Evolutionary conservation across 768 basidiomycete genomes (phyloP).

Genomic region (Hygrophorus russula): DNA sequence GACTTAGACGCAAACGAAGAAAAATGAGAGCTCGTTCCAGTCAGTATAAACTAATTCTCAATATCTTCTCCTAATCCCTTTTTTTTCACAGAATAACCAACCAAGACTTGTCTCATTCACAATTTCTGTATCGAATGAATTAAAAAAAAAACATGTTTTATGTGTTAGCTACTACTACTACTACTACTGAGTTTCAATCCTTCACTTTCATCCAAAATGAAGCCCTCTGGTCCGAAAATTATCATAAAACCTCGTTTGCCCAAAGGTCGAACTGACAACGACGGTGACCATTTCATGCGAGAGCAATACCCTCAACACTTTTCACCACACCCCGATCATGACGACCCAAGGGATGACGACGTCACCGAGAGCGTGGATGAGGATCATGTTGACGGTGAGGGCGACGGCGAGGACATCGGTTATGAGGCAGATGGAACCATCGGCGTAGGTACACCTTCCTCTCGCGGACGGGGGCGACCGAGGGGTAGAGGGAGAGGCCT

Average conservation of each 20-base stretch:
- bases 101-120: neutral
- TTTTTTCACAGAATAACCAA: neutral
- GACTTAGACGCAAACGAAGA: slow-evolving; percentile 89
- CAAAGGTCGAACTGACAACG: neutral
- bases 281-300: neutral
- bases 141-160: neutral
- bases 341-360: slow-evolving; percentile 18
- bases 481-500: slow-evolving; percentile 25
- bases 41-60: slow-evolving; percentile 33
- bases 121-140: neutral
- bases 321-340: slow-evolving; percentile 19
- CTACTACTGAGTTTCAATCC: too few relatives aligned
- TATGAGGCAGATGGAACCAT: slow-evolving; percentile 15
- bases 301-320: neutral
- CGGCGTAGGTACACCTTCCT: slow-evolving; percentile 13
- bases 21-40: slow-evolving; percentile 95
- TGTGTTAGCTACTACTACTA: too few relatives aligned
- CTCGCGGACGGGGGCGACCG: slow-evolving; percentile 27
- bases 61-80: neutral
- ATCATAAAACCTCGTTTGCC: slow-evolving; percentile 32
- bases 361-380: slow-evolving; percentile 18
- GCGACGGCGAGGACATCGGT: slow-evolving; percentile 22
- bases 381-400: slow-evolving; percentile 18
- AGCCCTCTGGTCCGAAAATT: slow-evolving; percentile 30
- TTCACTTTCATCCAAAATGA: slow-evolving; percentile 5